Evolutionary conservation across 768 basidiomycete genomes (phyloP), one percentile per base, ranked within the genome.

Genomic region (Amanita exitialis): DNA sequence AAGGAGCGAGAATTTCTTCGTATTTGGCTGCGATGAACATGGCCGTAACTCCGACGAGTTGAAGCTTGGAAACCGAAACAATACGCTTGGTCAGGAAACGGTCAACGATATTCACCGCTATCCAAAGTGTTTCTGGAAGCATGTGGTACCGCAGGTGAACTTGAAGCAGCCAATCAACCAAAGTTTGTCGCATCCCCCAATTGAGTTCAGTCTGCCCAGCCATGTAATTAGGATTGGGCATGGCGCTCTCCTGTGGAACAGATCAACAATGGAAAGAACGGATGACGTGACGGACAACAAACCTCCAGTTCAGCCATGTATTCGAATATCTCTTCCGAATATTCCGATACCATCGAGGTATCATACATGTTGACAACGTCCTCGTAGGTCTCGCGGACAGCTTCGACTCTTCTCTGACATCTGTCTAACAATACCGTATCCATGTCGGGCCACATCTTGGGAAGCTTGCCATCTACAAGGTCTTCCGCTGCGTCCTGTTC

Each of bases 21-120:
- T 98, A 99, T 69, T 99, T 99, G 52, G 92, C 86, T 0, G 96
- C 96, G 58, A 99, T 86, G 74, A 98, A 98, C 88, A 99, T 94
- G 44, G 96, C 95, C 0, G 94, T 96, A 54, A 99, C 89, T 23
- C 96, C 96, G 51, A 99, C 96, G 23, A 99, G 84, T 69, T 95
- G 91, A 44, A 95, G 81, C 69, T 93, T 95, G 61, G 88, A 79
- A 36, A 93, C 71, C 3, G 87, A 90, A 15, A 95, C 91, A 51
- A 90, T 82, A 28, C 91, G 83, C 61, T 85, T 83, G 46, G 86
- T 89, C 44, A 95, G 75, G 76, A 95, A 93, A 55, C 91, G 86
- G 63, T 95, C 91, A 56, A 95, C 79, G 54, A 99, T 84, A 72
- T 98, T 99, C 75, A 99, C 79, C 37, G 95, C 90, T 60, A 98